Conservation (phyloP, 768 basidiomycete species). For the Lactarius sp. region DNA sequence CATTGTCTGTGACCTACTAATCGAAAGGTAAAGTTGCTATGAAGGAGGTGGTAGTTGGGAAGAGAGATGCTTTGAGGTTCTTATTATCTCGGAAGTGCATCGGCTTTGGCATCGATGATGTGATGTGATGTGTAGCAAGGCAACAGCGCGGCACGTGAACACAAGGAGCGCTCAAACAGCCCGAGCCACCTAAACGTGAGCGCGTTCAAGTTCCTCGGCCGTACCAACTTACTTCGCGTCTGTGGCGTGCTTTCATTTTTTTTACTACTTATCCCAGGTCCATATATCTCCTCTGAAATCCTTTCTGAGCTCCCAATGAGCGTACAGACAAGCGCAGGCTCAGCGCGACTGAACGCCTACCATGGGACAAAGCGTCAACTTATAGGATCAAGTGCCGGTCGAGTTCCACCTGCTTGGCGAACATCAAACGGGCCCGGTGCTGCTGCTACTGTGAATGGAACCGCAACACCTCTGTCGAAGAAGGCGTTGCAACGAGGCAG, state of each 20-base stretch:
- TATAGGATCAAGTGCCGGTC: constrained; percentile 19
- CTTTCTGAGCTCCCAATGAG: constrained; percentile 11
- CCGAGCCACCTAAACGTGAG: neutral
- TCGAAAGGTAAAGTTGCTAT: too few species aligned
- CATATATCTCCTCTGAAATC: constrained; percentile 3
- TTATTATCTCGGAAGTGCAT: too few species aligned
- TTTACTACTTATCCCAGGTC: neutral
- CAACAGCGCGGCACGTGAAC: neutral
- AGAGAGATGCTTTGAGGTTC: neutral
- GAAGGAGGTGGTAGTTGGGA: constrained; percentile 7
- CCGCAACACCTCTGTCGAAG: constrained; percentile 2
- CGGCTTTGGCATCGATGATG: too few species aligned
- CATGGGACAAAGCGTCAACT: constrained; percentile 25
- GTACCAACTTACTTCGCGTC: neutral
- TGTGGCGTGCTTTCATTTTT: neutral
- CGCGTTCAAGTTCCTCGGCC: neutral
- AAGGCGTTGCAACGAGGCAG: constrained; percentile 20
- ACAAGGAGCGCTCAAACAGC: too few species aligned
- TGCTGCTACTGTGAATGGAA: constrained; percentile 12
- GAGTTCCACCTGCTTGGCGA: constrained; percentile 24
- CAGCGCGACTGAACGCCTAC: constrained; percentile 21
- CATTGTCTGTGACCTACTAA: neutral
- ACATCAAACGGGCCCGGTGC: neutral
- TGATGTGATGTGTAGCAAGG: neutral
- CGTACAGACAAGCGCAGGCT: constrained; percentile 15